Base-by-base conservation (phyloP, 2,329 filamentous ascomycete species). In the Talaromyces marneffei region DNA sequence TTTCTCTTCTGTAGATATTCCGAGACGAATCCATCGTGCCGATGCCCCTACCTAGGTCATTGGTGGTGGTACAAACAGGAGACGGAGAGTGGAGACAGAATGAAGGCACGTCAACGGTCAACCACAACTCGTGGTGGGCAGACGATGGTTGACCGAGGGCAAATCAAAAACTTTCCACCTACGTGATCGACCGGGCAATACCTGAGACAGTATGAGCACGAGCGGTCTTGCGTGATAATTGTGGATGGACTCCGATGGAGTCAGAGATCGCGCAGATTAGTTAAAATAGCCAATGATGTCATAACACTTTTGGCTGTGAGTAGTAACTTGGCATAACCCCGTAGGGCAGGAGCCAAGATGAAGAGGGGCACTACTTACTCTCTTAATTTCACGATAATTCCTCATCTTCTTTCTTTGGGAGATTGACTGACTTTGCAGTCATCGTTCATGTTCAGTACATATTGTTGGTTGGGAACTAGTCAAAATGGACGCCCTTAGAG, bases 1-100 rank as follows among this genome's bases (percentile, higher is more conserved):
- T 76, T 44, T 82, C 82, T 27, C 82, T 75, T 57, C 80, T 78
- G 72, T 87, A 88, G 48, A 81, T 74, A 63, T 79, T 79, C 61
- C 72, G 70, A 9, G 72, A 60, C n/a, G 66, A 63, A 39, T 70
- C 68, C 75, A 77, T 77, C 16, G 31, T 67, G 39, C 29, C 37
- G 29, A n/a, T 37, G 29, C 33, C 18, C 46, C 14, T 42, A 8
- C 6, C 16, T 42, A 20, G 4, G 25, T 18, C 7, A n/a, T 18
- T 10, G 42, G 42, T 50, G 4, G 46, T 31, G 10, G 29, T 20
- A 20, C 8, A n/a, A 35, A 35, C 29, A 52, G 33, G 33, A 35
- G 29, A 52, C 10, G 48, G 9, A 18, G 33, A 55, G 52, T 55
- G 52, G 52, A 40, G 52, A 55, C 31, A 18, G 31, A 29, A 37